Percentiles rank a stretch among this genome's conserved stretches.
Conservation (phyloP, 2,329 filamentous ascomycete species). For the Aspergillus brunneoviolaceus region DNA sequence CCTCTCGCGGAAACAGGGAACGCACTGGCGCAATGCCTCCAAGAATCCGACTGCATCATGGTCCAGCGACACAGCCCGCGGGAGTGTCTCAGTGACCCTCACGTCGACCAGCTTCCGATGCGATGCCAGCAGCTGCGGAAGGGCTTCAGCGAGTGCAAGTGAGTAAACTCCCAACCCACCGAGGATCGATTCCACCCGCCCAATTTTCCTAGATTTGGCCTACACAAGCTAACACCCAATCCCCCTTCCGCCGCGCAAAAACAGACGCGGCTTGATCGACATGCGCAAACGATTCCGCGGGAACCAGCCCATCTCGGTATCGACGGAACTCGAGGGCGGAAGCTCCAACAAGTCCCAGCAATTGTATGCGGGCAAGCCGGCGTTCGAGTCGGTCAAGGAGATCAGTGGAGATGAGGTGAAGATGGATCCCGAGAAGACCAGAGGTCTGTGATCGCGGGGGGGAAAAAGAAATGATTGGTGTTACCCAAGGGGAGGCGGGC, state of each 20-base stretch:
- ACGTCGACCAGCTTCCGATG: constrained; percentile 76
- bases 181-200: too few relatives aligned
- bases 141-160: constrained; percentile 90
- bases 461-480: background rate
- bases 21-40: constrained; percentile 90
- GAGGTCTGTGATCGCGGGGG: constrained; percentile 36
- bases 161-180: constrained; percentile 19
- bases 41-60: constrained; percentile 96
- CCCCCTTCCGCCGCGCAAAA: background rate
- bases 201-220: too few relatives aligned
- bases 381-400: constrained; percentile 65
- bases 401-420: constrained; percentile 66
- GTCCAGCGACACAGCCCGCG: constrained; percentile 79
- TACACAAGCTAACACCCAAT: too few relatives aligned
- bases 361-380: constrained; percentile 75
- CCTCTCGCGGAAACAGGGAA: constrained; percentile 59
- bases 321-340: constrained; percentile 61
- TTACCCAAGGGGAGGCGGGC: too few relatives aligned
- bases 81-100: constrained; percentile 83
- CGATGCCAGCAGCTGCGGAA: constrained; percentile 92
- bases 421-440: constrained; percentile 51
- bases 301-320: constrained; percentile 77
- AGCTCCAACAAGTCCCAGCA: constrained; percentile 56
- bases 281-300: constrained; percentile 98
- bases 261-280: constrained; percentile 80